A percentile compares a stretch with the other conserved stretches of the same genome.
Evolutionary conservation across 2,329 filamentous ascomycete genomes (phyloP).

Genomic region (Sarocladiaceae sp.): DNA sequence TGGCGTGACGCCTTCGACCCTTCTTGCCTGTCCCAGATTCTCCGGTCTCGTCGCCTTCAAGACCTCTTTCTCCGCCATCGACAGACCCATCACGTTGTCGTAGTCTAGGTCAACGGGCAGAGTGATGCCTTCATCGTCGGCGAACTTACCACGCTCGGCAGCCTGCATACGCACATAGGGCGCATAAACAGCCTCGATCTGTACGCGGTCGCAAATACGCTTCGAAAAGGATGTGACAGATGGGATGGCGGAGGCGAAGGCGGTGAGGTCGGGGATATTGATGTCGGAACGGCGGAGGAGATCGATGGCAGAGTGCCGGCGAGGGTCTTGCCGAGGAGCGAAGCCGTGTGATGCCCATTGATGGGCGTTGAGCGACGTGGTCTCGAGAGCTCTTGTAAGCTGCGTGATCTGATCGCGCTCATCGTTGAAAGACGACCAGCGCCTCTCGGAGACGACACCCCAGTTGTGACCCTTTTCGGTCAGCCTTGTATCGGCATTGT

Average conservation of each 20-base stretch:
- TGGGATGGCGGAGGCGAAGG: slow-evolving; percentile 53
- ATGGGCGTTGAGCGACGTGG: slow-evolving; percentile 50
- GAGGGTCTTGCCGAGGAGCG: slow-evolving; percentile 57
- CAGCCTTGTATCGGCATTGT: slow-evolving; percentile 87
- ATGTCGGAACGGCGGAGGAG: slow-evolving; percentile 58
- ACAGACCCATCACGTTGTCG: slow-evolving; percentile 63
- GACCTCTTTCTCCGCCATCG: slow-evolving; percentile 68
- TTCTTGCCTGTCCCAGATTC: slow-evolving; percentile 78
- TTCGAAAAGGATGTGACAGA: slow-evolving; percentile 46
- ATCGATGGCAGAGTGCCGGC: slow-evolving; percentile 67
- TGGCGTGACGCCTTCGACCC: slow-evolving; percentile 74
- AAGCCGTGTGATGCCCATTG: slow-evolving; percentile 69
- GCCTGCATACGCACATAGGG: slow-evolving; percentile 76
- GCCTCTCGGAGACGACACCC: slow-evolving; percentile 70
- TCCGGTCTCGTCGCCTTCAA: slow-evolving; percentile 69
- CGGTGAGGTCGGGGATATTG: slow-evolving; percentile 32
- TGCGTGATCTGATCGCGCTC: slow-evolving; percentile 61
- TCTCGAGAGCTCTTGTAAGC: slow-evolving; percentile 55
- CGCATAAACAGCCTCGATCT: slow-evolving; percentile 78
- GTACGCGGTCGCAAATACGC: slow-evolving; percentile 61
- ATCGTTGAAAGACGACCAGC: slow-evolving; percentile 66
- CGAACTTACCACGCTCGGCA: slow-evolving; percentile 58
- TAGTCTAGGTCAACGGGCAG: slow-evolving; percentile 77
- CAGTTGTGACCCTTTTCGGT: slow-evolving; percentile 70
- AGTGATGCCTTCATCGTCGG: slow-evolving; percentile 67